A percentile compares a stretch with the other conserved stretches of the same genome.
Conservation (phyloP, 345 rosid genomes). For the Syzygium aromaticum region DNA sequence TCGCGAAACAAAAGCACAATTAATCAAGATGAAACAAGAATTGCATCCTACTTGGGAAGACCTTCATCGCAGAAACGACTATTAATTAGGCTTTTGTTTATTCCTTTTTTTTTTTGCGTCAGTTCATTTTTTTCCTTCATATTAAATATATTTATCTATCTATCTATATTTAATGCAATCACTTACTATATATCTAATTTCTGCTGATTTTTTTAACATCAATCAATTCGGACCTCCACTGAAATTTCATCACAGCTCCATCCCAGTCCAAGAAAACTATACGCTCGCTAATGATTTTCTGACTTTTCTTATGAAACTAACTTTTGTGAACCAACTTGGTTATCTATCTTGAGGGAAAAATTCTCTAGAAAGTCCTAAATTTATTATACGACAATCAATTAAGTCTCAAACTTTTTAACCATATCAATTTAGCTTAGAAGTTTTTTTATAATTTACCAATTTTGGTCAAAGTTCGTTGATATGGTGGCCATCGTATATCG, state of each 20-base stretch:
- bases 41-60: not conserved
- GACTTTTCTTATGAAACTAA: not conserved
- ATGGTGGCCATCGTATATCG: no score
- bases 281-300: not conserved
- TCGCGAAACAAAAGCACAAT: not conserved
- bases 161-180: not conserved
- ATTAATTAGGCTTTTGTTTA: not conserved
- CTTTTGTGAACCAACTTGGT: not conserved
- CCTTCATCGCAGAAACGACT: not conserved
- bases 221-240: not conserved
- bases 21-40: not conserved
- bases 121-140: not conserved
- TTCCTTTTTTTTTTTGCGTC: not conserved
- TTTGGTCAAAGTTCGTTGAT: no score
- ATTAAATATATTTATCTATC: not conserved
- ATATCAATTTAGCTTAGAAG: no score
- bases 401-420: no score
- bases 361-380: no score
- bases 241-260: not conserved
- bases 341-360: not conserved
- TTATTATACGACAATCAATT: no score
- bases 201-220: not conserved
- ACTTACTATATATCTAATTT: not conserved
- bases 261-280: not conserved
- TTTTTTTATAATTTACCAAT: no score